Evolutionary conservation across 1,139 yeast genomes (phyloP), one percentile per base, ranked within the genome.

Genomic region (Kurtzmaniella natalensis): DNA sequence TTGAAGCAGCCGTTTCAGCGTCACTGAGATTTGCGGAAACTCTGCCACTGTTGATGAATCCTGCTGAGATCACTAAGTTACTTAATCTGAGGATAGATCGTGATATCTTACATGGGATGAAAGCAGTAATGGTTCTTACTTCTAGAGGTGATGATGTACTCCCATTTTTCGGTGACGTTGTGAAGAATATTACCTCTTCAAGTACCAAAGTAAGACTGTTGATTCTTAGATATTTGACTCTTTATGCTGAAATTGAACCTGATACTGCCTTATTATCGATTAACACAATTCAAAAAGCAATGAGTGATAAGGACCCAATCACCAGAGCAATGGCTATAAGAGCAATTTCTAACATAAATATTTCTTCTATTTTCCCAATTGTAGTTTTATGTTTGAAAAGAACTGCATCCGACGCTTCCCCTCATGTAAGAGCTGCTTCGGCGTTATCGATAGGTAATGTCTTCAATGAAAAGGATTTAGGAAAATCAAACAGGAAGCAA

Each of bases 201-300:
- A 85, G 80, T 46, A 52, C 78, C 22, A 83, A 80, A 45, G 75
- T 87, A 28, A 76, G 86, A 41, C 79, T 81, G 47, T 67, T 92
- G 53, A 96, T 92, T 4, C 79, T 87, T 56, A 70, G 83, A 1
- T 88, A 87, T 48, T 61, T 92, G 34, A 64, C 81, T 20, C 71
- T 85, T 35, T 89, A 78, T 55, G 94, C 96, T 10, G 95, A 86
- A 43, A 63, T 71, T 32, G 92, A 87, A 46, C 96, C 94, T 4
- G 95, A 89, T 54, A 71, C 87, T 13, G 94, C 97, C 1, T 68
- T 94, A 21, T 65, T 94, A 33, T 80, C 96, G 0, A 84, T 94
- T 46, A 94, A 94, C 57, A 85, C 96, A 0, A 84, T 94, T 31
- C 98, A 94, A 55, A 87, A 85, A 54, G 71, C 86, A 1, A 61